A percentile compares a stretch with the other conserved stretches of the same genome.
These are phyloP conservation scores for Malus sieversii DNA, from an alignment of 306 rosid species.

Conservation along the genomic window DNA sequence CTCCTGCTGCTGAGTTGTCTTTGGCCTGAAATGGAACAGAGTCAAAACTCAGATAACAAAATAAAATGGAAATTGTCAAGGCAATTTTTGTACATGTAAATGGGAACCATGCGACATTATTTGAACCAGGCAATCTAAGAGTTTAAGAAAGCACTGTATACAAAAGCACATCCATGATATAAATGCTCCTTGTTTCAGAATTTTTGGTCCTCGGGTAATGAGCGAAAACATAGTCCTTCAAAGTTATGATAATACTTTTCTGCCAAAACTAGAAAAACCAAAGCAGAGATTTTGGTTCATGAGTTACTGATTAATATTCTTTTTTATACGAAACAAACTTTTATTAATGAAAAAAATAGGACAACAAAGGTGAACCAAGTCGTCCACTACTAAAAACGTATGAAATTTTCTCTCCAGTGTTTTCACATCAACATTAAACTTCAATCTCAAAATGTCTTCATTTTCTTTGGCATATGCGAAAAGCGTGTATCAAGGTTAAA, in stretches of 20 bases:
- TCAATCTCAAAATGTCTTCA: not conserved
- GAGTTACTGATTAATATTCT: too few species aligned
- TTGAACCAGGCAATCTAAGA: not conserved
- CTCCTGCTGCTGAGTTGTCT: constrained; percentile 12
- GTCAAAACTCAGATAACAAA: not conserved
- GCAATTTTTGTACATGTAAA: not conserved
- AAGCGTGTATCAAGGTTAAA: not conserved
- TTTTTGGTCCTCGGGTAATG: not conserved
- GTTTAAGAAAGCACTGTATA: not conserved
- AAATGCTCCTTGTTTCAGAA: not conserved
- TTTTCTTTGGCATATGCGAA: not conserved
- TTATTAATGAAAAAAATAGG: too few species aligned
- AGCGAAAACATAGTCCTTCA: not conserved
- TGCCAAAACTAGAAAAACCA: not conserved
- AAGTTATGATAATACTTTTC: not conserved
- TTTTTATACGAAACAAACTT: too few species aligned
- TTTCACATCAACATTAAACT: not conserved
- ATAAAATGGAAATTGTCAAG: not conserved
- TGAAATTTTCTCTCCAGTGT: not conserved
- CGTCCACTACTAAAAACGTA: too few species aligned
- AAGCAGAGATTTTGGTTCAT: not conserved
- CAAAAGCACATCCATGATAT: not conserved
- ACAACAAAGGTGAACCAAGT: too few species aligned
- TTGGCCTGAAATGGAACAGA: constrained; percentile 13
- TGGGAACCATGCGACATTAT: not conserved